Base-by-base conservation (phyloP, 2,329 filamentous ascomycete species). In the Didymella glomerata region DNA sequence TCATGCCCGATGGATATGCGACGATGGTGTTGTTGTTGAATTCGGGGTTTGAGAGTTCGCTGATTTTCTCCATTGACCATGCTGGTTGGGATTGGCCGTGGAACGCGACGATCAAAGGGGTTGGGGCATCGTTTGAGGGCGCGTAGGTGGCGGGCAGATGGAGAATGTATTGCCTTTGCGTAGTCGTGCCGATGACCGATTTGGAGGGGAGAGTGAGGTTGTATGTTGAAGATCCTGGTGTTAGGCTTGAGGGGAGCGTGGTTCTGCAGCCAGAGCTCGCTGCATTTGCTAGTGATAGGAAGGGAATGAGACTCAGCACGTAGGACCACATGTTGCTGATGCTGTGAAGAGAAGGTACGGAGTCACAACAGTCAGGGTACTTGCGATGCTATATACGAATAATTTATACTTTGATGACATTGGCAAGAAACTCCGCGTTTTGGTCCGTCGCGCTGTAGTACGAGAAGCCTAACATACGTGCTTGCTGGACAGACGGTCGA, bases 1-100 rank as follows among this genome's bases (percentile, higher is more conserved):
- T 47, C 48, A 72, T 14, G 4, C 62, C 68, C 34, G 66, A 49
- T 10, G 68, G 68, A 46, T 71, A 72, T 4, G 65, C 68, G 1
- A 67, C 63, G 18, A 72, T 61, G 5, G 48, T 18, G 20, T 67
- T 47, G 13, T 41, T 34, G 30, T 71, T 71, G 49, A 66, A 67
- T 3, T 41, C 52, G n/a, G 66, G 53, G 3, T 56, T 60, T 2
- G 68, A 72, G 11, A 71, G 38, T 22, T 62, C 54, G 16, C 59
- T 70, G 16, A 69, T 65, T 9, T 18, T 30, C 36, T 72, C 68
- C 54, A 71, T 67, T 4, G 51, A 61, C 50, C 59, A 51, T 24
- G 69, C 60, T 2, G 68, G 66, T 48, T 68, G 66, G 3, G 22
- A 32, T 9, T 66, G 62, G 0, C 67, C 67, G 44, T 69, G 68